phyloP scores from a whole-genome alignment of 2,329 filamentous ascomycete species.

The Penicillium crustosum region DNA sequence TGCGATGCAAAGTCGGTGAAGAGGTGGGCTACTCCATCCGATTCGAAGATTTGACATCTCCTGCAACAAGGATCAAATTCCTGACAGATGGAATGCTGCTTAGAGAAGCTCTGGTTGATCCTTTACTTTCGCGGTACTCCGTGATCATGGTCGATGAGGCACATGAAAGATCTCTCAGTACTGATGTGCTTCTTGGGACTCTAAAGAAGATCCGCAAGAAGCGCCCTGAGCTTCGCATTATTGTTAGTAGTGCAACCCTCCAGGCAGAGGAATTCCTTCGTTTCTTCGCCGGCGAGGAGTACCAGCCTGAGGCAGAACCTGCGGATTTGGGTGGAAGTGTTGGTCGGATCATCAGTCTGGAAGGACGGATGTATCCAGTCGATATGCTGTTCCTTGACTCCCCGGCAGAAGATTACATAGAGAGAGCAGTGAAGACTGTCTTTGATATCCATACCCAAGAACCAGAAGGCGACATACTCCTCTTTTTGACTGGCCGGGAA shows the following conservation, averaged over 20 bases:
- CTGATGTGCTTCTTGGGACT: conserved; percentile 84
- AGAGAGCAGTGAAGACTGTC: conserved; percentile 76
- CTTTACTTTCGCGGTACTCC: conserved; percentile 83
- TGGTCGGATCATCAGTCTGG: conserved; percentile 74
- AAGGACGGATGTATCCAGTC: conserved; percentile 85
- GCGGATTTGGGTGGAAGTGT: conserved; percentile 42
- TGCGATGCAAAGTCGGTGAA: conserved; percentile 80
- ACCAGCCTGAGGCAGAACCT: conserved; percentile 36
- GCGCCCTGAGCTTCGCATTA: conserved; percentile 77
- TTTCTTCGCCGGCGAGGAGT: conserved; percentile 66
- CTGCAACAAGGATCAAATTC: conserved; percentile 86
- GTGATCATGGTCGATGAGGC: conserved; percentile 98
- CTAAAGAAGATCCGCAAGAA: conserved; percentile 85
- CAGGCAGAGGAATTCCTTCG: conserved; percentile 81
- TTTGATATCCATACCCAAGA: conserved; percentile 85
- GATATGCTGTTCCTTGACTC: conserved; percentile 78
- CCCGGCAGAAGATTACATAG: conserved; percentile 82
- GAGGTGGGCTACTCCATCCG: conserved; percentile 90
- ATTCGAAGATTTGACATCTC: conserved; percentile 87
- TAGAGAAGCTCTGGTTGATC: conserved; percentile 89
- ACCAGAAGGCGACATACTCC: conserved; percentile 77
- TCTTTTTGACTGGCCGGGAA: conserved; percentile 89
- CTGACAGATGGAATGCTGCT: conserved; percentile 90
- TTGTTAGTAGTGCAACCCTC: conserved; percentile 90
- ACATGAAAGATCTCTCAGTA: conserved; percentile 89